Base-by-base conservation (phyloP, 2,329 filamentous ascomycete genomes). In the Neoarthrinium moseri region DNA sequence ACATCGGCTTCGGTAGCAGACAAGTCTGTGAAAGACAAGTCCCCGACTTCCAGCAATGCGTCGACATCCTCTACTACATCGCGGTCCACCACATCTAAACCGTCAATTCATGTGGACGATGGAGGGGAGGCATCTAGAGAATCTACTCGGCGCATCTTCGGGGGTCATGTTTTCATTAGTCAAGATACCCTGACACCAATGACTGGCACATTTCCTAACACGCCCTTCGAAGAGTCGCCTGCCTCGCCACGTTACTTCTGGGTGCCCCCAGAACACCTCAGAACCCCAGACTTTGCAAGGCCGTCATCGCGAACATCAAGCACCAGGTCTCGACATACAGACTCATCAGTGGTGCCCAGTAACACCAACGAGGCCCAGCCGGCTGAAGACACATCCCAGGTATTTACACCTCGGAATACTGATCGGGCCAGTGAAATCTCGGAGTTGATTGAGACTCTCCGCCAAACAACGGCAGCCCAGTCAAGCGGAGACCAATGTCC, bases 171-270 rank as follows among this genome's bases (percentile, higher is more conserved):
- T 5, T 35, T 45, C n/a, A 27, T 45, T 13, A 23, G 17, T 3
- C 22, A 33, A 3, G 45, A 47, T 38, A 22, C 27, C 4, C 18
- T 18, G 8, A 33, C 40, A 17, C 40, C 40, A 21, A 43, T 33
- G 27, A 33, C 40, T 5, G 32, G 21, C 13, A 29, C 13, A 11
- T 29, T 41, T 15, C 20, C 26, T 8, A 5, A 10, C 12, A 34
- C 44, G 4, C 13, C 23, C n/a, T 41, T 46, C 11, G 27, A 32
- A 15, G 42, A 45, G 23, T 43, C 42, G 11, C 47, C 43, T 11
- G 26, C 38, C n/a, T 45, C 47, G 7, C 47, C 46, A 10, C 34
- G 46, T 13, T 33, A 44, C 33, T 48, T 43, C 22, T 48, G 46
- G 46, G 29, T 32, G 6, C 44, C 37, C 3, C 38, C 44, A 20